Base-by-base conservation (phyloP, 176 grass and related monocot species). In the Luzula sylvatica region DNA sequence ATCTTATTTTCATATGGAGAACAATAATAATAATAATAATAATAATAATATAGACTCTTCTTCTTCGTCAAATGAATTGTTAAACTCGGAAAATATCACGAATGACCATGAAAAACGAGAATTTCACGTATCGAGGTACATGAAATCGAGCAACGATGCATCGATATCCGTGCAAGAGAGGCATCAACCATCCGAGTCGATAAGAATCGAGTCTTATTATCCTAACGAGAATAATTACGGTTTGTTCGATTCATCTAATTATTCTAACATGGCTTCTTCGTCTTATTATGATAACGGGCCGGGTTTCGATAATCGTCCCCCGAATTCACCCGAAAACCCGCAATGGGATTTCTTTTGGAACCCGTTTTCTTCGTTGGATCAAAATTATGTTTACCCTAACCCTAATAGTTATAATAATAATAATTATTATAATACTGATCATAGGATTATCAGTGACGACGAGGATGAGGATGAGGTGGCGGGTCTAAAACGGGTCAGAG, bases 401-500 rank as follows among this genome's bases (percentile, higher is more conserved):
- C 65, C 78, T 61, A 69, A 52, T 65, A 47, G 30, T 64, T 15
- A 46, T 17, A 75, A 41, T 30, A 65, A 65, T 72, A 74, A 79
- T 54, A 78, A 52, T 65, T 46, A 50, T 64, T 13, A 46, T 17
- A 75, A 41, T 30, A 59, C 59, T 72, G 73, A 79, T 54, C 75
- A 86, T 39, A 72, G 70, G 70, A 56, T 75, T 19, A 67, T 74
- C 16, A 82, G 65, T 26, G 81, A 98, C 6, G 92, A 98, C 77
- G 92, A 98, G 77, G 92, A 98, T 8, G 92, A 98, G 77, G 92
- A 98, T 80, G 92, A 98, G 50, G 69, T 90, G 46, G 85, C 81
- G 7, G 47, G 75, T 38, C 68, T 98, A 38, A 82, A 87, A 54
- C 72, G 30, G 56, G 92, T 98, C 49, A 77, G 86, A 56, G 86